Conservation (phyloP, 2,329 filamentous ascomycete genomes). For the Aspergillus transmontanensis region DNA sequence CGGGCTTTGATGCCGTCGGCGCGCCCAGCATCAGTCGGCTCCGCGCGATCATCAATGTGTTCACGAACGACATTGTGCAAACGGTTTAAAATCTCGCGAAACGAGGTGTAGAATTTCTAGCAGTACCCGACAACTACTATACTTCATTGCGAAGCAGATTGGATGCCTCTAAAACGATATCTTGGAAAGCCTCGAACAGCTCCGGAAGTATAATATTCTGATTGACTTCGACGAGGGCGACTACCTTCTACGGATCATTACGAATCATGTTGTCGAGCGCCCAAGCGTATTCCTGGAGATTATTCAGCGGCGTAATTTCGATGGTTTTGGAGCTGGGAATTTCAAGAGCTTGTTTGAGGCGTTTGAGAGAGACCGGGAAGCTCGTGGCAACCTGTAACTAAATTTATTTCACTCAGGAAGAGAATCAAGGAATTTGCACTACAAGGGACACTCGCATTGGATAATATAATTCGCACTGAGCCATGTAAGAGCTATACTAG, state of each 20-base stretch:
- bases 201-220: slow-evolving; percentile 76
- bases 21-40: no score
- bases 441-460: no score
- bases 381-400: neutral
- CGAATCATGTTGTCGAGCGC: slow-evolving; percentile 85
- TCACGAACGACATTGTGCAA: slow-evolving; percentile 71
- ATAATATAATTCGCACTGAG: no score
- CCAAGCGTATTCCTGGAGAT: slow-evolving; percentile 94
- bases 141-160: slow-evolving; percentile 33
- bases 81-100: slow-evolving; percentile 72
- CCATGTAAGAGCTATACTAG: no score
- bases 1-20: no score
- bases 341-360: slow-evolving; percentile 93
- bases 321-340: slow-evolving; percentile 88
- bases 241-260: slow-evolving; percentile 74
- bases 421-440: no score
- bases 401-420: no score
- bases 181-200: slow-evolving; percentile 66
- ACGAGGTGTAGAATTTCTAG: slow-evolving; percentile 84
- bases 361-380: slow-evolving; percentile 54
- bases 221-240: slow-evolving; percentile 91
- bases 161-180: slow-evolving; percentile 22
- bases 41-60: no score
- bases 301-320: slow-evolving; percentile 84
- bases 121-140: slow-evolving; percentile 81